These are phyloP conservation scores for Heliosperma pusillum DNA, from an alignment of 148 eudicot genomes.

Conservation along the genomic window DNA sequence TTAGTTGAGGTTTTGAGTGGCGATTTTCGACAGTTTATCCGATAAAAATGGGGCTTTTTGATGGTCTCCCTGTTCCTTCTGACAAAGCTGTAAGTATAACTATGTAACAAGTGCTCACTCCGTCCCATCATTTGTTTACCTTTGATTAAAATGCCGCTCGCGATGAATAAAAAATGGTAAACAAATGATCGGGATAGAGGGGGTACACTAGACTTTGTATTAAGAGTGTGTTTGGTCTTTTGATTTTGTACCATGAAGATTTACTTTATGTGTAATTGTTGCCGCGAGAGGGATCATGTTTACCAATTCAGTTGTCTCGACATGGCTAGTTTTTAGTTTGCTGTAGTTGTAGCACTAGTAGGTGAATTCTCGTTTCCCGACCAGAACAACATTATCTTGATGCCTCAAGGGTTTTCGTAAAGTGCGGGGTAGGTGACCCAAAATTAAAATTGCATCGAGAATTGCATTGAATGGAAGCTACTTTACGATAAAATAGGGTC, in stretches of 20 bases:
- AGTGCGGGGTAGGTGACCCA: not conserved
- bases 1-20: slow-evolving; percentile 8
- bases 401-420: not conserved
- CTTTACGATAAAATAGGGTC: too few species aligned
- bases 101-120: not conserved
- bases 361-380: not conserved
- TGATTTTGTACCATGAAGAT: not conserved
- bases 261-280: not conserved
- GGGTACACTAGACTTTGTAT: not conserved
- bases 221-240: not conserved
- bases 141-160: too few species aligned
- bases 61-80: slow-evolving; percentile 80
- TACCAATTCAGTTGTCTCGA: not conserved
- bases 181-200: too few species aligned
- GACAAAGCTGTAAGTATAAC: slow-evolving; percentile 69
- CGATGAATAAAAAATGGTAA: too few species aligned
- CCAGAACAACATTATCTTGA: not conserved
- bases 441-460: not conserved
- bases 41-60: slow-evolving; percentile 76
- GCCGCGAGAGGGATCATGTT: not conserved
- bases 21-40: slow-evolving; percentile 1
- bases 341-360: not conserved
- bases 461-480: not conserved
- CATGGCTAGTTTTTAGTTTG: not conserved
- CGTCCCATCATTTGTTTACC: too few species aligned